Evolutionary conservation across 495 filamentous ascomycete species (phyloP).

Genomic region (Aspergillus steynii): DNA sequence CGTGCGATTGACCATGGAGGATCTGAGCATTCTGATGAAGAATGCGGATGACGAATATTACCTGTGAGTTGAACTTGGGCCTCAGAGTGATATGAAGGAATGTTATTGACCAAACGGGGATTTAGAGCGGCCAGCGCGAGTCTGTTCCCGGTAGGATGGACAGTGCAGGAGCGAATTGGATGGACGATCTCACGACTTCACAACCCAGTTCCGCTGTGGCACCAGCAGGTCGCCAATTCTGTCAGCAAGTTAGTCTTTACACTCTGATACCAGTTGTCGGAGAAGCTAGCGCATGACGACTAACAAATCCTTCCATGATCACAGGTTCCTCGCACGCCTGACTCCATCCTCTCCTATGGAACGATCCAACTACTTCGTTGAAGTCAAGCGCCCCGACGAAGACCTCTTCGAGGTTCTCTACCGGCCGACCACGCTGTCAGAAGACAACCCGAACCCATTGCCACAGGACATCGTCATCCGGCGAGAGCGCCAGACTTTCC

Average conservation of each 20-base stretch:
- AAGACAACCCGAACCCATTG: constrained; percentile 35
- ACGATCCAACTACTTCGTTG: constrained; percentile 55
- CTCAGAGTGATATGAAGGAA: background rate
- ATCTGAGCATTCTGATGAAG: constrained; percentile 55
- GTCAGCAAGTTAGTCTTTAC: constrained; percentile 50
- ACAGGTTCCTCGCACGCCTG: constrained; percentile 51
- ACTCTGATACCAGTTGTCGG: background rate
- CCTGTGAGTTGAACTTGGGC: constrained; percentile 37
- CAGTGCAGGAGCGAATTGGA: constrained; percentile 54
- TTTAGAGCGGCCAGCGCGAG: constrained; percentile 56
- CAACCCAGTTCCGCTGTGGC: constrained; percentile 53
- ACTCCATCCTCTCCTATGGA: constrained; percentile 51
- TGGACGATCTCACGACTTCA: constrained; percentile 55
- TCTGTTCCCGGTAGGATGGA: constrained; percentile 59
- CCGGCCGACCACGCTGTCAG: constrained; percentile 34
- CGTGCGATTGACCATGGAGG: constrained; percentile 59
- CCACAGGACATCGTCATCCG: constrained; percentile 49
- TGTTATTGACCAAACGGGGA: constrained; percentile 7
- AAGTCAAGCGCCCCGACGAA: constrained; percentile 45
- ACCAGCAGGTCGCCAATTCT: constrained; percentile 50
- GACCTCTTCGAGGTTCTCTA: constrained; percentile 44
- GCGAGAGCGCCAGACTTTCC: constrained; percentile 58
- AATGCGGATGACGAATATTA: constrained; percentile 51
- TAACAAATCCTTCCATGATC: constrained; percentile 1
- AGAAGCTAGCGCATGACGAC: background rate